These are phyloP conservation scores for Pseudogymnoascus sp. DNA, from an alignment of 2,329 filamentous ascomycete genomes.

Conservation along the genomic window DNA sequence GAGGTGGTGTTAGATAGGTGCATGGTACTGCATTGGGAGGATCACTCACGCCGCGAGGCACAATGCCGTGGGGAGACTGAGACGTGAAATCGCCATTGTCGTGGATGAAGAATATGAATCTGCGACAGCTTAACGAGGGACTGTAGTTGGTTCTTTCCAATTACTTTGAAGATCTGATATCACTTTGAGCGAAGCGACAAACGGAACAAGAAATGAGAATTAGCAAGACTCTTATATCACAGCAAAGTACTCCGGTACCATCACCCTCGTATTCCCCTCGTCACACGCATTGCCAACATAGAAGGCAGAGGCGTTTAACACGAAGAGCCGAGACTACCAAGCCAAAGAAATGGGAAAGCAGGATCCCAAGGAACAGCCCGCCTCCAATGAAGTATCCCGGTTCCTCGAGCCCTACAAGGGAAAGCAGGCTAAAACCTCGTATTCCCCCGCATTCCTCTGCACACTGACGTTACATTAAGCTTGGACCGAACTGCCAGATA, in stretches of 20 bases:
- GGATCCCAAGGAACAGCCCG: neutral
- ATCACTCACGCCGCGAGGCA: neutral
- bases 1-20: neutral
- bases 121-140: neutral
- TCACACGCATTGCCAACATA: neutral
- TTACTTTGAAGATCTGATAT: neutral
- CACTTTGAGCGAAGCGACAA: neutral
- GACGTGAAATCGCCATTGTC: neutral
- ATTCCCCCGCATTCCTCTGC: neutral
- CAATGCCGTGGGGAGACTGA: neutral
- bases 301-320: neutral
- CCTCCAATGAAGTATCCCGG: neutral
- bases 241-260: neutral
- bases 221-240: neutral
- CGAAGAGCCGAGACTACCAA: neutral
- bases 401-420: neutral
- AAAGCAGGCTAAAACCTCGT: conserved; percentile 3
- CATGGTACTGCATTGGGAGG: neutral
- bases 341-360: neutral
- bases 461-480: neutral
- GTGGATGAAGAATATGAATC: neutral
- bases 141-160: neutral
- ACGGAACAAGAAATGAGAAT: neutral
- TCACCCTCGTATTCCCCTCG: neutral
- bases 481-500: neutral